Conservation (phyloP, 2,329 filamentous ascomycete species). For the Ophiostoma populinum region DNA sequence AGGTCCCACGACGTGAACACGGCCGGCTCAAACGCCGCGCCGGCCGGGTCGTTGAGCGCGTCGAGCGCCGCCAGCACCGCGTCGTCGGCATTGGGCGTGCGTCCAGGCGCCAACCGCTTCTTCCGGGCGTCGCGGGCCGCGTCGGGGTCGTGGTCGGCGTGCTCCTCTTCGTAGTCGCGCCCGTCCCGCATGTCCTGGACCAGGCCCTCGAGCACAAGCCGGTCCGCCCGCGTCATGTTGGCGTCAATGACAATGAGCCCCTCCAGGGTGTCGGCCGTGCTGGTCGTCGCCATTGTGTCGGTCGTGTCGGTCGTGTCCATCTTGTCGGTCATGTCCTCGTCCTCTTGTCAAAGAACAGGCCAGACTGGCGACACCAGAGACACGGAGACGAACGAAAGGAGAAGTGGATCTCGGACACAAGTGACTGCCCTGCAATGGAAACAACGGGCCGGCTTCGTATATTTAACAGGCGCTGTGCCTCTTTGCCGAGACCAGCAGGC, state of each 20-base stretch:
- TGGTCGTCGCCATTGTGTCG: background rate
- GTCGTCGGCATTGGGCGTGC: slow-evolving; percentile 13
- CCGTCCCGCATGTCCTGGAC: slow-evolving; percentile 20
- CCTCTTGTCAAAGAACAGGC: no score
- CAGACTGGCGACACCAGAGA: background rate
- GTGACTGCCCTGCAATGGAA: no score
- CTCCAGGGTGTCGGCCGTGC: slow-evolving; percentile 3
- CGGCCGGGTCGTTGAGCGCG: slow-evolving; percentile 24
- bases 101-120: background rate
- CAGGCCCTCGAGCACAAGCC: slow-evolving; percentile 23
- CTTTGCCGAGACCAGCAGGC: no score
- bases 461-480: no score
- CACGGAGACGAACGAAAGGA: background rate
- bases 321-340: background rate
- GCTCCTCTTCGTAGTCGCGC: slow-evolving; percentile 11
- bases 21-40: slow-evolving; percentile 26
- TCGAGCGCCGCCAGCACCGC: slow-evolving; percentile 20
- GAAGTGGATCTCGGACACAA: slow-evolving; percentile 1
- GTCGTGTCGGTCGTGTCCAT: background rate
- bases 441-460: no score
- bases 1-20: slow-evolving; percentile 27
- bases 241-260: slow-evolving; percentile 20
- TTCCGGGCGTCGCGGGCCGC: slow-evolving; percentile 5
- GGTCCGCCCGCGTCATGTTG: slow-evolving; percentile 24
- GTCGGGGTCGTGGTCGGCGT: slow-evolving; percentile 6